Percentiles rank a stretch among this genome's conserved stretches.
phyloP scores from a whole-genome alignment of 495 filamentous ascomycete species.

The Thermothielavioides terrestris region DNA sequence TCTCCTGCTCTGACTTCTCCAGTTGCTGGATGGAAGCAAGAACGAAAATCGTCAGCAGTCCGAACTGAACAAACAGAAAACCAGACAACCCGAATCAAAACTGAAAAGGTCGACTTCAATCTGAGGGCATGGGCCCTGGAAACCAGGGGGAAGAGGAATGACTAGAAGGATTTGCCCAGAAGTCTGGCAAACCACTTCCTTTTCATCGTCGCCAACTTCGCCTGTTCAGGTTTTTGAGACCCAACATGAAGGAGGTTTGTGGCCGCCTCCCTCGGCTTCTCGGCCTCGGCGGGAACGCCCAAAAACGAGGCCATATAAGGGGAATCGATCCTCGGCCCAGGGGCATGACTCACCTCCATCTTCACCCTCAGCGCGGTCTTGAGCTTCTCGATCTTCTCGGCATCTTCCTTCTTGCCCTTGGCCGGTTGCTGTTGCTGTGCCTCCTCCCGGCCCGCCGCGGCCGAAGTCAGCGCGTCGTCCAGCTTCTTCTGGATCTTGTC shows the following conservation, averaged over 20 bases:
- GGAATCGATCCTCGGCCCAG: conserved; percentile 3
- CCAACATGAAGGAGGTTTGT: too few relatives aligned
- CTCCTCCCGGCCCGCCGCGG: conserved; percentile 2
- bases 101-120: too few relatives aligned
- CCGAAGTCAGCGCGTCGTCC: conserved; percentile 26
- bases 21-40: conserved; percentile 31
- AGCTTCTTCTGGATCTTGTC: conserved; percentile 46
- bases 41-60: neutral
- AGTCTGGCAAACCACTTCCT: neutral
- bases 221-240: neutral
- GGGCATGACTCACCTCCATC: conserved; percentile 35
- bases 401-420: conserved; percentile 39
- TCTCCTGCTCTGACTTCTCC: conserved; percentile 42
- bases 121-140: too few relatives aligned
- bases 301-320: conserved; percentile 6
- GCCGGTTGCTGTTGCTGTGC: neutral
- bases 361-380: conserved; percentile 38
- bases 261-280: too few relatives aligned
- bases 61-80: neutral
- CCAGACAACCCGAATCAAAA: too few relatives aligned
- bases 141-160: neutral
- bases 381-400: conserved; percentile 45
- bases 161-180: neutral
- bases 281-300: neutral
- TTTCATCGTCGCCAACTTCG: too few relatives aligned